phyloP scores from a whole-genome alignment of 108 stramenopile genomes.

The Nannochloropsis granulata region DNA sequence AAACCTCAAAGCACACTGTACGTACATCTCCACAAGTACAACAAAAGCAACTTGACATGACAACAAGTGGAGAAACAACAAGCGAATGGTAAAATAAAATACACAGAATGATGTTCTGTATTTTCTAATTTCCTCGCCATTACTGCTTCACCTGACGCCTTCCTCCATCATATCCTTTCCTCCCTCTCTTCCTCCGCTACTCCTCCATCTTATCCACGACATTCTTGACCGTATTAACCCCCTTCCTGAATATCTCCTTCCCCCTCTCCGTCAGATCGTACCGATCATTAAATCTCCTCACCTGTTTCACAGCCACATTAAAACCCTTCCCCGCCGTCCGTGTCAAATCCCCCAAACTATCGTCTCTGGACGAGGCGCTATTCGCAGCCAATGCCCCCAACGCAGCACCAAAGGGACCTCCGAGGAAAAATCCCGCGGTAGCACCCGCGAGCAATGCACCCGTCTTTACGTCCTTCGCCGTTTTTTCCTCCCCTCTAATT shows the following conservation, averaged over 20 bases:
- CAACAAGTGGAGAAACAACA: too few species aligned
- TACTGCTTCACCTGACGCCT: too few species aligned
- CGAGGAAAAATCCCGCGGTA: neutral
- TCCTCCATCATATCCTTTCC: too few species aligned
- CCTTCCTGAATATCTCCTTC: neutral
- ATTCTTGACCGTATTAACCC: neutral
- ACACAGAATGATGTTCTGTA: too few species aligned
- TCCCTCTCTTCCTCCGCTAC: neutral
- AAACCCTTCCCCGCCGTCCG: neutral
- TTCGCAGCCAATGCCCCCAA: neutral
- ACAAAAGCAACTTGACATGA: too few species aligned
- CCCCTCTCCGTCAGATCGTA: neutral
- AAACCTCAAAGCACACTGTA: too few species aligned
- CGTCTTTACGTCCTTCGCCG: neutral
- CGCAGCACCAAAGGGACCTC: neutral
- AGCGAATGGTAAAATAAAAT: too few species aligned
- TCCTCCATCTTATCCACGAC: constrained; percentile 1
- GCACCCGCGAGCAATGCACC: neutral
- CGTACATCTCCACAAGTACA: too few species aligned
- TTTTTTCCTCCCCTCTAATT: neutral
- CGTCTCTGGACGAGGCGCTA: neutral
- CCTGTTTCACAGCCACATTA: neutral
- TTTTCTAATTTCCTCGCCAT: too few species aligned
- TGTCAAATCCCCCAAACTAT: neutral
- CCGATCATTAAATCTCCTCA: constrained; percentile 3